Conservation (phyloP, 2,329 filamentous ascomycete genomes). For the Neofusicoccum laricinum region DNA sequence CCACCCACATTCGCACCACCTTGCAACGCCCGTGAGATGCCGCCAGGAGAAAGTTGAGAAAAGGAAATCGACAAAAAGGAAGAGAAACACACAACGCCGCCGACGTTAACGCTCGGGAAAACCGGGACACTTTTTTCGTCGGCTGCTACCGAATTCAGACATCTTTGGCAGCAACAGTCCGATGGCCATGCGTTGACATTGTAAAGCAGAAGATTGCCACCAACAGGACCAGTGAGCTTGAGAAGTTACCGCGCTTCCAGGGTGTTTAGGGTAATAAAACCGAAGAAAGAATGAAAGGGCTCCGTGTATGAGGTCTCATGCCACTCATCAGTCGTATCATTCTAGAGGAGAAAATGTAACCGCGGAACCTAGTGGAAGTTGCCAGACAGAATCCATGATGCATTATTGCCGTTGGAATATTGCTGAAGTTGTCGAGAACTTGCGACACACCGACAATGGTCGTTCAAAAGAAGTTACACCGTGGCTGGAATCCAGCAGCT, state of each 20-base stretch:
- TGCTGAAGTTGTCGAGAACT: background rate
- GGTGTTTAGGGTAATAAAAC: background rate
- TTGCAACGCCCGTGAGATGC: conserved; percentile 14
- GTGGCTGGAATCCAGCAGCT: background rate
- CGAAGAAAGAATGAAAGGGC: background rate
- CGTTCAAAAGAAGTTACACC: no score
- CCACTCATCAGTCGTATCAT: background rate
- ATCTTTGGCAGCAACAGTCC: background rate
- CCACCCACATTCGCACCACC: conserved; percentile 3
- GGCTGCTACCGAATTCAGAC: background rate
- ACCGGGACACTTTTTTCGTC: background rate
- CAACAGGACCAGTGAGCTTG: background rate
- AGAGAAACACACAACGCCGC: background rate
- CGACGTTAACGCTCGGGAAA: background rate
- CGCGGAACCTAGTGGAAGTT: background rate
- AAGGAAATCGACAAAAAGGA: background rate
- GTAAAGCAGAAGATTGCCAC: background rate
- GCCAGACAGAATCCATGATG: background rate
- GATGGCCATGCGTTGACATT: background rate
- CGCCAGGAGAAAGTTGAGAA: background rate
- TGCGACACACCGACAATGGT: background rate
- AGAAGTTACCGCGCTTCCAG: background rate
- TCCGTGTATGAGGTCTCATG: background rate
- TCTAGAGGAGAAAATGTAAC: background rate
- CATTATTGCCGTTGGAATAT: background rate